Base-by-base conservation (phyloP, 495 filamentous ascomycete genomes). In the Articulospora tetracladia region DNA sequence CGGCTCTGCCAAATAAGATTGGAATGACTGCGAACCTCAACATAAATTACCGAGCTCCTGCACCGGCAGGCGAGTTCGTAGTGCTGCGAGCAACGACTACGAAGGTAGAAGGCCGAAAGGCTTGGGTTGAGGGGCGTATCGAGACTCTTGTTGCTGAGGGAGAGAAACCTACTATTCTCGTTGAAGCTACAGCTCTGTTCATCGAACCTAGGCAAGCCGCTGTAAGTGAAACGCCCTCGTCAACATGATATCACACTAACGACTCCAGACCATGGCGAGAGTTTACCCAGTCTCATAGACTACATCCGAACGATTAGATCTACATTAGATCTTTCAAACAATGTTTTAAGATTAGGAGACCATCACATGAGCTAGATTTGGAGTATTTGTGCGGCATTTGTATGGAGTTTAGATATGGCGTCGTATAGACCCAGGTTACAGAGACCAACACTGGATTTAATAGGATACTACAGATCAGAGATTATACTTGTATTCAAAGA, bases 61-160 rank as follows among this genome's bases (percentile, higher is more conserved):
- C 86, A 25, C 80, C 82, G 69, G 91, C 93, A 24, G 80, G 83
- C n/a, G 78, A 80, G 49, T 96, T 87, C 68, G 76, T 93, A 46
- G 90, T 94, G 24, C 72, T 98, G 48, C 82, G 82, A 55, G 95
- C 91, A 20, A 83, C 84, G 67, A 97, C 92, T 19, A 83, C 84
- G 22, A 95, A 89, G 77, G 90, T 92, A 10, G 93, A 98, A 70
- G 95, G 94, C 6, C 81, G 94, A 61, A 98, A 98, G 73, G 94
- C 93, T 22, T 98, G 93, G 93, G 93, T 97, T 6, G 87, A 92
- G 73, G 95, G 91, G 22, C 83, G 84, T 63, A 89, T 98, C 65
- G 93, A 97, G 80, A 88, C 91, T 23, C 77, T 97, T 13, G 83
- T 84, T 36, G 77, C 74, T 51, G 76, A 63, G 39, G 83, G 82